A percentile compares a stretch with the other conserved stretches of the same genome.
Evolutionary conservation across 1,139 yeast species (phyloP).

Genomic region (Lizanozyma gosingica): DNA sequence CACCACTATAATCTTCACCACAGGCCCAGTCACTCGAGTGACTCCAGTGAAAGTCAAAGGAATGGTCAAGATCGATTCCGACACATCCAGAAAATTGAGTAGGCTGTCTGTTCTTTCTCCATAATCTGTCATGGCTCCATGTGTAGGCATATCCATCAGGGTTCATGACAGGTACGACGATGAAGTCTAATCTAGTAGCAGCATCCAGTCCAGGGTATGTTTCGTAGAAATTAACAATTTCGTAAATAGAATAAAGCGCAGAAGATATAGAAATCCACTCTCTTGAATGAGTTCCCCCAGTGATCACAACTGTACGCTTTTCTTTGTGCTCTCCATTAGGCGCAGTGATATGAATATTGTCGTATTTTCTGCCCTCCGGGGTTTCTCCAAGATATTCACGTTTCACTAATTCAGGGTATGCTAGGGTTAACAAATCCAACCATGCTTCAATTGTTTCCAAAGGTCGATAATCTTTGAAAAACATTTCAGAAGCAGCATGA

Average conservation of each 20-base stretch:
- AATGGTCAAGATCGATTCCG: constrained; percentile 84
- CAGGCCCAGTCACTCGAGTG: constrained; percentile 62
- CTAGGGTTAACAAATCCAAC: constrained; percentile 46
- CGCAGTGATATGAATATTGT: constrained; percentile 54
- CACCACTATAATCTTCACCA: constrained; percentile 78
- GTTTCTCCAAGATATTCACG: constrained; percentile 68
- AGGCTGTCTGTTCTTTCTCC: constrained; percentile 85
- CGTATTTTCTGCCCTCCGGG: constrained; percentile 61
- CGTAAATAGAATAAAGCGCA: constrained; percentile 52
- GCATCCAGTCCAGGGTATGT: constrained; percentile 1
- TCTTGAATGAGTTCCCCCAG: constrained; percentile 84
- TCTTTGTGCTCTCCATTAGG: constrained; percentile 18
- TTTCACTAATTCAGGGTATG: constrained; percentile 49
- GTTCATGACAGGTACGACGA: constrained; percentile 74
- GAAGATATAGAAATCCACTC: constrained; percentile 84
- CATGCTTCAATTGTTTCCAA: constrained; percentile 63
- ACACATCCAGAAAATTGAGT: constrained; percentile 59
- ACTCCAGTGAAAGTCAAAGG: constrained; percentile 71
- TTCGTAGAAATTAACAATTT: constrained; percentile 41
- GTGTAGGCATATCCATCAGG: constrained; percentile 88
- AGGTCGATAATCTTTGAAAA: constrained; percentile 66
- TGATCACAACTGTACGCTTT: constrained; percentile 62
- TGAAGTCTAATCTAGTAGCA: constrained; percentile 43
- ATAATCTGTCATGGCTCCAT: constrained; percentile 71
- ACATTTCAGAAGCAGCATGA: constrained; percentile 27